These are phyloP conservation scores for Hamigera avellanea DNA, from an alignment of 495 filamentous ascomycete genomes.

Conservation along the genomic window DNA sequence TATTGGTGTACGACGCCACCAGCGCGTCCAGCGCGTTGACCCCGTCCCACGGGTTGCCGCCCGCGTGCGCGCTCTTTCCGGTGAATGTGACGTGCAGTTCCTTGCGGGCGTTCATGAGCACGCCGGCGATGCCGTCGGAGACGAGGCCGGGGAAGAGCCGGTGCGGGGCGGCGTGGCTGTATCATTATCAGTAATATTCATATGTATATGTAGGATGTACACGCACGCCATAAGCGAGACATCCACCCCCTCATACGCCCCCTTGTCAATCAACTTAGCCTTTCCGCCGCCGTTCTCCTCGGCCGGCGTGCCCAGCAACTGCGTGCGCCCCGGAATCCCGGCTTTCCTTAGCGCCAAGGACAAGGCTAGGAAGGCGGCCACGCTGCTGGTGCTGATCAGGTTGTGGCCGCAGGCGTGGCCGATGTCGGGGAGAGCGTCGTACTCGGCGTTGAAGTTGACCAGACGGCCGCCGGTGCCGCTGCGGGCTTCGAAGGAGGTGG, in stretches of 20 bases:
- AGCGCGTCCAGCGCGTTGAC: constrained; percentile 49
- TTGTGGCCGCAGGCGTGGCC: constrained; percentile 64
- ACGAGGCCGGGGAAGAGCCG: constrained; percentile 13
- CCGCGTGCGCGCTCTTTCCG: constrained; percentile 28
- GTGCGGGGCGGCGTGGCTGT: not conserved
- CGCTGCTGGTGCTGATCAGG: constrained; percentile 51
- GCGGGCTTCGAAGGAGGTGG: constrained; percentile 27
- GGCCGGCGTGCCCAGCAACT: constrained; percentile 58
- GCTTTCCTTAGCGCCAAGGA: constrained; percentile 35
- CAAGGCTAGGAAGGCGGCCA: constrained; percentile 48
- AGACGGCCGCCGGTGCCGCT: constrained; percentile 29
- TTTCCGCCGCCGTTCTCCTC: constrained; percentile 66
- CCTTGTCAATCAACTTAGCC: constrained; percentile 48
- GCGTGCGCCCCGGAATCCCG: constrained; percentile 41
- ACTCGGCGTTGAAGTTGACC: constrained; percentile 36
- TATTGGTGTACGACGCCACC: constrained; percentile 38
- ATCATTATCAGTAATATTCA: too few relatives aligned
- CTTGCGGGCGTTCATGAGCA: constrained; percentile 27
- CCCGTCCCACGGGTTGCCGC: constrained; percentile 43
- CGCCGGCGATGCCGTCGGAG: constrained; percentile 20
- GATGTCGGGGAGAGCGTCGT: constrained; percentile 45
- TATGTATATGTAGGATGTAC: too few relatives aligned
- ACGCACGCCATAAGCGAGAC: constrained; percentile 52
- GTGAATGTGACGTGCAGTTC: constrained; percentile 5
- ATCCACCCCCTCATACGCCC: constrained; percentile 54